phyloP scores from a whole-genome alignment of 768 basidiomycete genomes.

The Saitozyma sp. region DNA sequence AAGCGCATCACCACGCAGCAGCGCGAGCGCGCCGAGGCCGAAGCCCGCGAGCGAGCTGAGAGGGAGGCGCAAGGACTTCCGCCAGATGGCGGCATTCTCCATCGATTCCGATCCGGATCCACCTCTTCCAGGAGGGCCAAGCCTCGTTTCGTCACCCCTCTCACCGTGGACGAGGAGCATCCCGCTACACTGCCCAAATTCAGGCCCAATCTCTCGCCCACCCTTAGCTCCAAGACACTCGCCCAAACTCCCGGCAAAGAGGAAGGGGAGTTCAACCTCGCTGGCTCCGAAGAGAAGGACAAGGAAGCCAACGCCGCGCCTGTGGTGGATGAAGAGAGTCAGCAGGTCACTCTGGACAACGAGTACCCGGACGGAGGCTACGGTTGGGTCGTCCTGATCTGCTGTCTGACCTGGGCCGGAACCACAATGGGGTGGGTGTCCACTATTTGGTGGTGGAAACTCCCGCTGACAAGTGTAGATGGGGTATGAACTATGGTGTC shows the following conservation, averaged over 20 bases:
- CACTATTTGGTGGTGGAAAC: not conserved
- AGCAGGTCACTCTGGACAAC: slow-evolving; percentile 8
- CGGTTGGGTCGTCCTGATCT: slow-evolving; percentile 34
- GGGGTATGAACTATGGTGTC: slow-evolving; percentile 33
- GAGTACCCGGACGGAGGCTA: slow-evolving; percentile 41
- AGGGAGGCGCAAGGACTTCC: slow-evolving; percentile 6
- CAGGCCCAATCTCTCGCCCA: not conserved
- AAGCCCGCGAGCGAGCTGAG: slow-evolving; percentile 18
- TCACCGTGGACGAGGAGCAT: not conserved
- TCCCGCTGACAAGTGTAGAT: slow-evolving; percentile 11
- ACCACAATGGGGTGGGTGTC: slow-evolving; percentile 26
- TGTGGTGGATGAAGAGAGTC: not conserved
- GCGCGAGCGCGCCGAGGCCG: slow-evolving; percentile 17
- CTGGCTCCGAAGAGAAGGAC: slow-evolving; percentile 2
- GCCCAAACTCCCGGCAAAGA: not conserved
- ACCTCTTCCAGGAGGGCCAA: slow-evolving; percentile 7
- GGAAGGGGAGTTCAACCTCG: not conserved
- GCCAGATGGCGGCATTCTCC: slow-evolving; percentile 14
- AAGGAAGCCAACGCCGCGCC: not conserved
- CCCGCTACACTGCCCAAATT: too few species aligned
- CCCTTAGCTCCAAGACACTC: not conserved
- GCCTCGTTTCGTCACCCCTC: slow-evolving; percentile 6
- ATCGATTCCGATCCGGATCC: slow-evolving; percentile 18
- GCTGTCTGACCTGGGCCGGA: slow-evolving; percentile 28
- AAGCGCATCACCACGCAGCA: slow-evolving; percentile 28